phyloP scores from a whole-genome alignment of 2,329 filamentous ascomycete genomes.

The Colletotrichum incanum region DNA sequence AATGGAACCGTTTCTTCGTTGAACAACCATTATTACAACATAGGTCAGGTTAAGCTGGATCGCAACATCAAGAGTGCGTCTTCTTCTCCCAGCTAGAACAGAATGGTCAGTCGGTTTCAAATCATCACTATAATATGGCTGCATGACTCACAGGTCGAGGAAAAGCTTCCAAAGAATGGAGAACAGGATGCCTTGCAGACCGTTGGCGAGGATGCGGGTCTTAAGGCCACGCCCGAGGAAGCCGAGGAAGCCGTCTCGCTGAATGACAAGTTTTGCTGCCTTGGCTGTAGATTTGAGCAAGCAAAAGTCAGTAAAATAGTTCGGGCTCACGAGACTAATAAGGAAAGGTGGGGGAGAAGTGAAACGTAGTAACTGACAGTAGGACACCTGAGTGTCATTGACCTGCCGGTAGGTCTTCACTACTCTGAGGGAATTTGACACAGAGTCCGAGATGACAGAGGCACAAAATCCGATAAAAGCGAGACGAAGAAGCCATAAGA shows the following conservation, averaged over 20 bases:
- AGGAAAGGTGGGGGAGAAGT: too few species aligned
- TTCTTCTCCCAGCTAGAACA: slow-evolving; percentile 38
- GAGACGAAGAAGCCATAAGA: slow-evolving; percentile 60
- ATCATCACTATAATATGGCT: too few species aligned
- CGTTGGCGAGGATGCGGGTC: slow-evolving; percentile 65
- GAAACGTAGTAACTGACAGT: slow-evolving; percentile 51
- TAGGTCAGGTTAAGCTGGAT: neutral
- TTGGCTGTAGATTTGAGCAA: slow-evolving; percentile 51
- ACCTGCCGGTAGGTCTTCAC: slow-evolving; percentile 67
- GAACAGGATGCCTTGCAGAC: slow-evolving; percentile 63
- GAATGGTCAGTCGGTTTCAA: neutral
- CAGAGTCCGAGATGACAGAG: slow-evolving; percentile 61
- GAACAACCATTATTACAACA: too few species aligned
- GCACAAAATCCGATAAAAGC: slow-evolving; percentile 62
- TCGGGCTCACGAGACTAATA: neutral
- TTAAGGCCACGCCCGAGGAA: slow-evolving; percentile 62
- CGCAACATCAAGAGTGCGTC: slow-evolving; percentile 11
- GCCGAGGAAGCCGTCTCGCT: slow-evolving; percentile 59
- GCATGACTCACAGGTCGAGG: slow-evolving; percentile 60
- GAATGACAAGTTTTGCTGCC: slow-evolving; percentile 58
- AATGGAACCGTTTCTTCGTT: too few species aligned
- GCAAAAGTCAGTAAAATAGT: neutral
- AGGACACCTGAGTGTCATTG: slow-evolving; percentile 63
- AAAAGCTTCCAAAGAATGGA: slow-evolving; percentile 67
- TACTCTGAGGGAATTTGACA: slow-evolving; percentile 64